Evolutionary conservation across 2,329 filamentous ascomycete species (phyloP), one percentile per base, ranked within the genome.

Genomic region (Clonostachys byssicola): DNA sequence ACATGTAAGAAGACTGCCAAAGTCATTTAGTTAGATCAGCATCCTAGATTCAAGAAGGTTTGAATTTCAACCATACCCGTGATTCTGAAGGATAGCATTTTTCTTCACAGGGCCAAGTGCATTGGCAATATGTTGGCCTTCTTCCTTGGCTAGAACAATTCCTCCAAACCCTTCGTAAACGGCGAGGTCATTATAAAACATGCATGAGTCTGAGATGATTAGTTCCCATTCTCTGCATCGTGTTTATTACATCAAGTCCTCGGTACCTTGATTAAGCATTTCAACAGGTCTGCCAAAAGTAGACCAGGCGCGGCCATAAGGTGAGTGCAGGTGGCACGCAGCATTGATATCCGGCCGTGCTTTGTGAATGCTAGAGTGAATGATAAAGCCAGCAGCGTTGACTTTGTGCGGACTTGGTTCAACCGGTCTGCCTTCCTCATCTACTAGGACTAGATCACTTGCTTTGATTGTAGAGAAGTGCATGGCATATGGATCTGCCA

Each of bases 371-470:
- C 83, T 83, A 63, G 36, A 88, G 36, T 45, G 85, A 52, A 89
- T 89, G 46, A 85, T 62, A 56, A 88, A 88, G 0, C 84, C 85
- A 0, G 85, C 84, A 4, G 80, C 76, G 61, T 89, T 89, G 42
- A 81, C 78, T 1, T 83, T 81, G 17, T 75, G 67, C 54, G 84
- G 83, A 1, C 56, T 59, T 10, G 83, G 83, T 16, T 81, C 83
- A 3, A 86, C 73, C 4, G 81, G 74, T 23, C 79, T 75, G 6
- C 85, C 85, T 2, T 64, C 52, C 44, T 68, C 63, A 52, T 88
- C 78, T 3, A 89, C 73, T 40, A 84, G 76, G 42, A 88, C 78
- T 77, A 88, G 81, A 58, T 88, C 84, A 2, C 73, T 76, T 1
- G 83, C 81, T 51, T 78, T 81, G 43, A 88, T 68, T 49, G 83